These are phyloP conservation scores for Arabis alpina DNA, from an alignment of 345 rosid species.

Conservation along the genomic window DNA sequence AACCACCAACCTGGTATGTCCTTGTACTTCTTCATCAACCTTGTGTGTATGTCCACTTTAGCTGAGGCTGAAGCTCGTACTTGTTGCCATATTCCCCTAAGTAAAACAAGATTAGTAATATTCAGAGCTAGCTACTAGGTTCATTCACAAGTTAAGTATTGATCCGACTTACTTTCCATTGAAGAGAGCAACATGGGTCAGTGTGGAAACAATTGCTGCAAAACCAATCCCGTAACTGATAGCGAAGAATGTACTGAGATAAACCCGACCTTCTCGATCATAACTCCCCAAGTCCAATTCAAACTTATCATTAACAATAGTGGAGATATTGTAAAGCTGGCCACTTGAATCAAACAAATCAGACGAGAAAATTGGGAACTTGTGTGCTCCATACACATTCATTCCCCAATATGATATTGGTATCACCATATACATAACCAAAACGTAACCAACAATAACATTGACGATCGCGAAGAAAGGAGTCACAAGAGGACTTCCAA, in stretches of 20 bases:
- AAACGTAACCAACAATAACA: slow-evolving; percentile 49
- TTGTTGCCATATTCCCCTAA: slow-evolving; percentile 56
- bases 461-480: slow-evolving; percentile 61
- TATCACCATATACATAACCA: slow-evolving; percentile 43
- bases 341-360: slow-evolving; percentile 52
- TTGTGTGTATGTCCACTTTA: slow-evolving; percentile 63
- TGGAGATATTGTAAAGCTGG: slow-evolving; percentile 49
- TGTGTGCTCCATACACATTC: slow-evolving; percentile 48
- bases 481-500: slow-evolving; percentile 65
- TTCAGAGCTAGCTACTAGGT: background rate
- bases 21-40: slow-evolving; percentile 63
- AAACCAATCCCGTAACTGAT: slow-evolving; percentile 66
- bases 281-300: slow-evolving; percentile 51
- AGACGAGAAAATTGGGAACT: slow-evolving; percentile 61
- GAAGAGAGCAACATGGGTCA: slow-evolving; percentile 59
- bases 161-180: slow-evolving; percentile 58
- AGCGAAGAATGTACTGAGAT: slow-evolving; percentile 58
- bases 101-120: background rate
- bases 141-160: slow-evolving; percentile 1
- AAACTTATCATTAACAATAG: slow-evolving; percentile 58
- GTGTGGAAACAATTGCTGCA: slow-evolving; percentile 56
- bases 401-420: slow-evolving; percentile 55
- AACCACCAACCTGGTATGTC: slow-evolving; percentile 71
- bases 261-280: slow-evolving; percentile 48
- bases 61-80: slow-evolving; percentile 52